Evolutionary conservation across 1,284 basidiomycete species (phyloP), one percentile per base, ranked within the genome.

Genomic region (Neolentinus lepideus): DNA sequence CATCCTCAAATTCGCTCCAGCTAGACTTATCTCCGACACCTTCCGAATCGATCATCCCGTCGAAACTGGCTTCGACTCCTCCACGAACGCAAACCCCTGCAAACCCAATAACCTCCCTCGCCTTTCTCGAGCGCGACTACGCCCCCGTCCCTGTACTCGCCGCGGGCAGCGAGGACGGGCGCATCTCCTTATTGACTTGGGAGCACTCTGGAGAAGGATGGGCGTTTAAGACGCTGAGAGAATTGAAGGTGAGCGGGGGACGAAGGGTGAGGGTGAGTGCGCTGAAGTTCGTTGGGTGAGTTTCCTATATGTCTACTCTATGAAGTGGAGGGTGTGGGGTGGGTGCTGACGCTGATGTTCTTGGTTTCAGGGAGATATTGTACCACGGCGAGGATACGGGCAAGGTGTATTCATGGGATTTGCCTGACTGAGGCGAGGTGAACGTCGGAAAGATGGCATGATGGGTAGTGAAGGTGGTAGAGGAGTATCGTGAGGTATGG

Each of bases 71-170:
- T 53, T 24, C 54, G 57, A 26, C 19, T 55, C 24, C 56, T 59
- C 35, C 78, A 90, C 51, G 6, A 31, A 31, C 29, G 29, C 29
- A 31, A 12, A 31, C 12, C 29, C 29, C 29, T 12, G 29, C 29
- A 6, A 31, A 31, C 12, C 29, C 29, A 31, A 31, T 31, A 31
- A 85, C 84, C 0, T 82, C 86, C 0, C 64, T 94, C 43, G 81
- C 86, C 0, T 93, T 94, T 71, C 84, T 90, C 59, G 88, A 91
- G 64, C 81, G 90, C 24, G 90, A 94, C 62, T 92, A 86, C 64
- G 83, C 85, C 0, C 75, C 78, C 57, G 70, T 83, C 0, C 85
- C 85, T 2, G 71, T 92, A 6, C 74, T 92, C 24, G 89, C 86
- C 0, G 84, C 83, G 1, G 89, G 85, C 2, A 75, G 78, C 9